Percentiles rank a stretch among this genome's conserved stretches.
Evolutionary conservation across 345 rosid genomes (phyloP).

Genomic region (Sonneratia caseolaris): DNA sequence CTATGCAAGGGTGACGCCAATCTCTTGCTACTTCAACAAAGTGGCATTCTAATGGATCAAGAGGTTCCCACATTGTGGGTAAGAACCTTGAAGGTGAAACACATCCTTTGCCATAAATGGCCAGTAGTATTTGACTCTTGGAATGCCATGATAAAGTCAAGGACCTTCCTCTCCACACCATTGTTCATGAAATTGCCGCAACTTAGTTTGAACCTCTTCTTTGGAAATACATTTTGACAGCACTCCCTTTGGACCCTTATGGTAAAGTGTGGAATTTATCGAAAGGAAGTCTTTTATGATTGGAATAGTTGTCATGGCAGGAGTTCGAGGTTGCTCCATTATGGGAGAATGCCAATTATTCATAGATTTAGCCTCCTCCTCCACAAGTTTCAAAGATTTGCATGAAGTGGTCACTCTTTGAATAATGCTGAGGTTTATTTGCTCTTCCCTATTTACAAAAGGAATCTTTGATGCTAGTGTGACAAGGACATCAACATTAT

Average conservation of each 20-base stretch:
- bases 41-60: not conserved
- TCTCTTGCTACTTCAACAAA: not conserved
- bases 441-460: too few species aligned
- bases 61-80: not conserved
- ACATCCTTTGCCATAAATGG: not conserved
- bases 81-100: not conserved
- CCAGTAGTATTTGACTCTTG: not conserved
- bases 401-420: too few species aligned
- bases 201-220: not conserved
- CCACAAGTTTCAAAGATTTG: not conserved
- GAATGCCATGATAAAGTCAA: not conserved
- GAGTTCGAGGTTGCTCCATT: not conserved
- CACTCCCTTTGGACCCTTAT: not conserved
- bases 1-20: not conserved
- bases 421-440: too few species aligned
- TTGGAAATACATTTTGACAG: not conserved
- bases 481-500: too few species aligned
- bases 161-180: not conserved
- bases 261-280: not conserved
- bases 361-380: not conserved
- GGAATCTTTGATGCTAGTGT: too few species aligned
- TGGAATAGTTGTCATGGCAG: not conserved
- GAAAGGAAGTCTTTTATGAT: not conserved
- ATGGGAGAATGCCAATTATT: not conserved
- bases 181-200: not conserved